Evolutionary conservation across 768 basidiomycete species (phyloP), one percentile per base, ranked within the genome.

Genomic region (Pleurotus pulmonarius): DNA sequence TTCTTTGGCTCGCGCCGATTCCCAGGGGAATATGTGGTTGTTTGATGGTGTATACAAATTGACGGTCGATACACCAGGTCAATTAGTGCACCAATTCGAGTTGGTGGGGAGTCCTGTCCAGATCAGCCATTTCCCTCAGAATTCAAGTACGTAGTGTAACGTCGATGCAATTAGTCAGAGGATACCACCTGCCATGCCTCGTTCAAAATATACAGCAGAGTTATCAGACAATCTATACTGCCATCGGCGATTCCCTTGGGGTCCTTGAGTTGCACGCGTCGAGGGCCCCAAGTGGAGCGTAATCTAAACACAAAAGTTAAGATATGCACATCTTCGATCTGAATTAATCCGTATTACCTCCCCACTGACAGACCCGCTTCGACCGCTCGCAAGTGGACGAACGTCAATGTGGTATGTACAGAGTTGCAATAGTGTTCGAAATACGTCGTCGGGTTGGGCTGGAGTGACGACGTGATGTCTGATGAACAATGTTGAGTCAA

Each of bases 341-440:
- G 13, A 11, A n/a, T 43, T 24, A 46, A 58, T 3, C 26, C 18
- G 48, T 52, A 58, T 75, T 49, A 88, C 90, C 77, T 91, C 87
- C 16, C 90, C 91, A 57, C 83, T 89, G 25, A 93, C 86, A 18
- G 83, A 76, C 2, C 89, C 90, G 59, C 91, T 92, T 22, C 84
- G 74, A 4, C 90, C 90, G 59, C 87, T 91, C 1, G 84, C 74
- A 5, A 93, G 73, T 0, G 90, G 83, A 40, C 78, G 74, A 2
- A 92, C 85, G 57, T 92, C 90, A 3, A 92, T 61, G 61, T 90
- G 88, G 60, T 86, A 86, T 2, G 83, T 74, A 60, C 81, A 85
- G 2, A 87, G 65, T 53, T 89, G 86, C 16, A 85, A 69, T 18
- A 92, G 70, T 26, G 75, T 70, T 29, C 78, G 77, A 51, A 88